phyloP scores from a whole-genome alignment of 139 green algal species.

The Chlorella vulgaris region DNA sequence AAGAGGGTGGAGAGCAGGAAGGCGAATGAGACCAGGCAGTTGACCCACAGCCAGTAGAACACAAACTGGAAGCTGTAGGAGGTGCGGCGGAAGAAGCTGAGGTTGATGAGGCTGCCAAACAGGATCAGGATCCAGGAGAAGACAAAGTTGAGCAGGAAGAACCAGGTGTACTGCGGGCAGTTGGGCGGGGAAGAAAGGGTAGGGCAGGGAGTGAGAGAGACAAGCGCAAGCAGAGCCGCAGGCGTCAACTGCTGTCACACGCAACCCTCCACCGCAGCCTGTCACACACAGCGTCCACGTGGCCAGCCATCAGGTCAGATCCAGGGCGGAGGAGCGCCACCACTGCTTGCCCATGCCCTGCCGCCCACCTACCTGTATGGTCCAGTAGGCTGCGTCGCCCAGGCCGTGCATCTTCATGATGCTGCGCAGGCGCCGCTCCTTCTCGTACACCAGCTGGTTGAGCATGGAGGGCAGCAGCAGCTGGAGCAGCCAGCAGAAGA shows the following conservation, averaged over 20 bases:
- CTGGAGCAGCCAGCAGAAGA: constrained; percentile 85
- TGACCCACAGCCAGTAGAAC: constrained; percentile 88
- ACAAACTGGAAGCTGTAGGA: constrained; percentile 69
- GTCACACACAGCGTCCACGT: background rate
- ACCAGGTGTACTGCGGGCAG: constrained; percentile 79
- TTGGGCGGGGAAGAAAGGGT: background rate
- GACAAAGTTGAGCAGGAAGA: constrained; percentile 70
- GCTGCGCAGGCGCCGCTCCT: constrained; percentile 76
- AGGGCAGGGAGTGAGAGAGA: no score
- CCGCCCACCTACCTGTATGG: constrained; percentile 12
- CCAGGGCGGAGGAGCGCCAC: background rate
- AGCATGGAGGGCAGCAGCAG: constrained; percentile 81
- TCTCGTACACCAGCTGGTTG: constrained; percentile 63
- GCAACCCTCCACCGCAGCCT: background rate
- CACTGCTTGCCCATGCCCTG: background rate
- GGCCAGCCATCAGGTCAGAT: background rate
- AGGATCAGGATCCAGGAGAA: constrained; percentile 88
- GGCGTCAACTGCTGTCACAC: no score
- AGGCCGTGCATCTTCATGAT: constrained; percentile 99
- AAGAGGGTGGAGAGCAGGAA: constrained; percentile 86
- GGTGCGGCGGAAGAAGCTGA: constrained; percentile 87
- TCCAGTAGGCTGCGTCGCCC: constrained; percentile 63
- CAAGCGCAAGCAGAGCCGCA: no score
- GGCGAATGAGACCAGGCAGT: constrained; percentile 82
- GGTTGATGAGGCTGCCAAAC: constrained; percentile 66